phyloP scores from a whole-genome alignment of 1,284 basidiomycete genomes.

The Lignosus rhinocerotis region DNA sequence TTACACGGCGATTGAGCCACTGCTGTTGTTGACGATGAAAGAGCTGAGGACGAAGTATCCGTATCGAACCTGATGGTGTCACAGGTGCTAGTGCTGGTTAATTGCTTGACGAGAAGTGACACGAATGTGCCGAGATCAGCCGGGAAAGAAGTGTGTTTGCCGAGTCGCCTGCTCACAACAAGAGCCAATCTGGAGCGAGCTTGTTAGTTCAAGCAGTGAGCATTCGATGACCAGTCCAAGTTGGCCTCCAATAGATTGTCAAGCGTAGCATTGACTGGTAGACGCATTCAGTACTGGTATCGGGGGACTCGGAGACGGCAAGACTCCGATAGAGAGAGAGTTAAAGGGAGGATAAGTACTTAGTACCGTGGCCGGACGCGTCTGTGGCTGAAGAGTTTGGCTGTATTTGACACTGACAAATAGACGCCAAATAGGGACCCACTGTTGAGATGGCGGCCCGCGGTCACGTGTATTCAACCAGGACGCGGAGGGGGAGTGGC shows the following conservation, averaged over 20 bases:
- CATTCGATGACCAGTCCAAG: too few species aligned
- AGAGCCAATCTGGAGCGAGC: not conserved
- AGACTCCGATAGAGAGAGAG: not conserved
- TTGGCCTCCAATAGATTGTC: not conserved
- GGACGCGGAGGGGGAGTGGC: not conserved
- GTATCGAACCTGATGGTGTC: not conserved
- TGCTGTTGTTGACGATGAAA: too few species aligned
- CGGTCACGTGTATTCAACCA: slow-evolving; percentile 2
- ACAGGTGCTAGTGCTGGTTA: not conserved
- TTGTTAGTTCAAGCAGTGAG: too few species aligned
- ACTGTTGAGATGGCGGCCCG: slow-evolving; percentile 8
- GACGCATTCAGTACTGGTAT: too few species aligned
- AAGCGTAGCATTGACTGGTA: not conserved
- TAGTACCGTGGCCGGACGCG: not conserved
- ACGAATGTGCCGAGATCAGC: not conserved
- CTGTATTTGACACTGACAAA: slow-evolving; percentile 4
- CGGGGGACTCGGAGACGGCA: too few species aligned
- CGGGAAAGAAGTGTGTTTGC: not conserved
- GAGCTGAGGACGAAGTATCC: too few species aligned
- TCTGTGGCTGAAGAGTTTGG: slow-evolving; percentile 2
- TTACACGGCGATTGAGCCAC: not conserved
- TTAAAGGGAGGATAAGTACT: too few species aligned
- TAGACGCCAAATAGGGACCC: slow-evolving; percentile 8
- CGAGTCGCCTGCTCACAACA: not conserved
- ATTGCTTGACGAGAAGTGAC: too few species aligned